These are phyloP conservation scores for Symbiodinium natans DNA, from an alignment of 73 alveolate genomes.

Conservation along the genomic window DNA sequence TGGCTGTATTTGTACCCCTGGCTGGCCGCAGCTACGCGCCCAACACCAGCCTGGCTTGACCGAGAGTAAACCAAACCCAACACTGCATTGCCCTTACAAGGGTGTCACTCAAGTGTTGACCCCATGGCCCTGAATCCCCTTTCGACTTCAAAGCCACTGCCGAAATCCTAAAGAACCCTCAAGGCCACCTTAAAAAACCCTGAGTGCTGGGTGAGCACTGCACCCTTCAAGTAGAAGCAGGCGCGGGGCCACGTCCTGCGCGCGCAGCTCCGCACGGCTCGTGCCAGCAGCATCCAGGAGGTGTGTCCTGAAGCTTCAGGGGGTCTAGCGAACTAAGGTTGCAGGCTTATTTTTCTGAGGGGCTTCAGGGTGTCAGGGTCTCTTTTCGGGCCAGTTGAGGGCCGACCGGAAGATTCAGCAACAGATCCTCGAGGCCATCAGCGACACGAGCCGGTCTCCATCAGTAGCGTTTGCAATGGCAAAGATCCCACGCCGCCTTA, in stretches of 20 bases:
- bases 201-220: not conserved
- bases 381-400: not conserved
- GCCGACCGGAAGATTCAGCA: not conserved
- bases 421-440: conserved; percentile 45
- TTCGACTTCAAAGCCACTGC: too few species aligned
- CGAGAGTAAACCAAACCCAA: not conserved
- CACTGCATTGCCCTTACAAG: too few species aligned
- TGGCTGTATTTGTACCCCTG: conserved; percentile 72
- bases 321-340: not conserved
- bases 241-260: conserved; percentile 12
- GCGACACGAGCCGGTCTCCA: conserved; percentile 69
- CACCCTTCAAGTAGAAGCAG: not conserved
- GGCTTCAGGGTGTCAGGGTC: not conserved
- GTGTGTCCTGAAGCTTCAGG: not conserved
- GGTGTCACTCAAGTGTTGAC: too few species aligned
- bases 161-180: not conserved
- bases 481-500: conserved; percentile 73
- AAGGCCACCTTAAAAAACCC: not conserved
- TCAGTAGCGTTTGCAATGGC: conserved; percentile 62
- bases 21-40: conserved; percentile 70
- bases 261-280: conserved; percentile 44
- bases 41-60: conserved; percentile 42
- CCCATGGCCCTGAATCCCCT: too few species aligned
- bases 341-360: not conserved
- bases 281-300: conserved; percentile 67